phyloP scores from a whole-genome alignment of 75 land plant genomes.

The Larix kaempferi region DNA sequence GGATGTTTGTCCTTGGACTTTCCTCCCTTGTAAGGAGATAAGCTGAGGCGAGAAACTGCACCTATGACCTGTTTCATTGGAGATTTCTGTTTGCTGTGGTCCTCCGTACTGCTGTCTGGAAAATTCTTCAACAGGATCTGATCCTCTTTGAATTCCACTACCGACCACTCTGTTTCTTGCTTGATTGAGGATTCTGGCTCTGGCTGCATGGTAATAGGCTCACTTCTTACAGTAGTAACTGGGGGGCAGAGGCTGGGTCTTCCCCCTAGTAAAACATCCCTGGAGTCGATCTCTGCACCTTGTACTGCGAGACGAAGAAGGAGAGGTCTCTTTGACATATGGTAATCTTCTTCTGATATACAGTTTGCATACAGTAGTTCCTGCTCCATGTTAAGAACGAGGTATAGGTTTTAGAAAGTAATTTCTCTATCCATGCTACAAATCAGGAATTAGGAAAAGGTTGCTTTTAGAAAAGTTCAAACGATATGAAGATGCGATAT shows the following conservation, averaged over 20 bases:
- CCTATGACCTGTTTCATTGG: conserved; percentile 65
- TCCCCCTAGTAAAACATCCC: conserved; percentile 43
- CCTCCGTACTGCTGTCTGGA: conserved; percentile 12
- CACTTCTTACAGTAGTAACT: not conserved
- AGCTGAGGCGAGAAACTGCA: conserved; percentile 48
- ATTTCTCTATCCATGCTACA: not conserved
- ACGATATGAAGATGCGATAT: not conserved
- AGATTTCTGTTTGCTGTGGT: conserved; percentile 18
- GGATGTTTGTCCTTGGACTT: conserved; percentile 16
- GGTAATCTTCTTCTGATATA: conserved; percentile 79
- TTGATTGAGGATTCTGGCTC: conserved; percentile 8
- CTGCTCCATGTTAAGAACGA: conserved; percentile 21
- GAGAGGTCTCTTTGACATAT: conserved; percentile 68
- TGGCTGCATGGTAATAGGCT: conserved; percentile 8
- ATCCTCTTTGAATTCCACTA: conserved; percentile 52
- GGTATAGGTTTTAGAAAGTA: not conserved
- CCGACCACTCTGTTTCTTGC: conserved; percentile 61
- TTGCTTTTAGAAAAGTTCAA: not conserved
- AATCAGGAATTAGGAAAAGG: not conserved
- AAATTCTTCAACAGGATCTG: conserved; percentile 14
- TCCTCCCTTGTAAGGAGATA: conserved; percentile 21
- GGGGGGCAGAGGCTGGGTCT: not conserved
- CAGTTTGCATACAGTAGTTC: conserved; percentile 73
- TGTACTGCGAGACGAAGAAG: conserved; percentile 71
- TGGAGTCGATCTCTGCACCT: conserved; percentile 61